Percentiles rank a stretch among this genome's conserved stretches.
phyloP scores from a whole-genome alignment of 2,329 filamentous ascomycete genomes.

The Fusarium acutatum region DNA sequence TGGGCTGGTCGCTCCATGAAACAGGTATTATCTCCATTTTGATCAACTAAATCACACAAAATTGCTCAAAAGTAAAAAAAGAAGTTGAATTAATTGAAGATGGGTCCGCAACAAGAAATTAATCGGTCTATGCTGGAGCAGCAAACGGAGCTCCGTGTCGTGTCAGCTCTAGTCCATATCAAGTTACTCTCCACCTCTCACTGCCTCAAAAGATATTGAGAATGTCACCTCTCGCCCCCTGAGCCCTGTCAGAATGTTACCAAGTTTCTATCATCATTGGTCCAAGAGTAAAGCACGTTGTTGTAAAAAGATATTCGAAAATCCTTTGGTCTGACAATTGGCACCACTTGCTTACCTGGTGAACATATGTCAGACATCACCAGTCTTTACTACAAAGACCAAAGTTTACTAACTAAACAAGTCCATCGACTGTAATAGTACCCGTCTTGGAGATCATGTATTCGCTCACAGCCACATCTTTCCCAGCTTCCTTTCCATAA shows the following conservation, averaged over 20 bases:
- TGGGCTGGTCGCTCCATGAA: background rate
- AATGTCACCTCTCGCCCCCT: background rate
- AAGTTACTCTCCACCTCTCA: background rate
- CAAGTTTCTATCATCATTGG: background rate
- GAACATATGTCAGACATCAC: background rate
- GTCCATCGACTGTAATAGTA: background rate
- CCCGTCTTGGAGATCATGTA: constrained; percentile 53
- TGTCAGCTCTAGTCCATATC: background rate
- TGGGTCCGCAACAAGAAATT: too few relatives aligned
- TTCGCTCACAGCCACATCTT: constrained; percentile 53
- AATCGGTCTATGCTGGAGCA: background rate
- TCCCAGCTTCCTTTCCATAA: constrained; percentile 45
- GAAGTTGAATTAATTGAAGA: too few relatives aligned
- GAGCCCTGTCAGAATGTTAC: background rate
- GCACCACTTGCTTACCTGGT: too few relatives aligned
- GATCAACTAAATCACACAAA: rapidly evolving
- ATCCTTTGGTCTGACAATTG: background rate
- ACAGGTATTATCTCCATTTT: constrained; percentile 4
- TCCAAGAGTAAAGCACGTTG: background rate
- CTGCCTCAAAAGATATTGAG: too few relatives aligned
- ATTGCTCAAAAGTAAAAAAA: background rate
- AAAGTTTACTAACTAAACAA: too few relatives aligned
- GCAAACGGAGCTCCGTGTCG: background rate
- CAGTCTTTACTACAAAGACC: too few relatives aligned
- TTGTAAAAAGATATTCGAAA: background rate